Base-by-base conservation (phyloP, 2,329 filamentous ascomycete species). In the Mollisiaceae sp. region DNA sequence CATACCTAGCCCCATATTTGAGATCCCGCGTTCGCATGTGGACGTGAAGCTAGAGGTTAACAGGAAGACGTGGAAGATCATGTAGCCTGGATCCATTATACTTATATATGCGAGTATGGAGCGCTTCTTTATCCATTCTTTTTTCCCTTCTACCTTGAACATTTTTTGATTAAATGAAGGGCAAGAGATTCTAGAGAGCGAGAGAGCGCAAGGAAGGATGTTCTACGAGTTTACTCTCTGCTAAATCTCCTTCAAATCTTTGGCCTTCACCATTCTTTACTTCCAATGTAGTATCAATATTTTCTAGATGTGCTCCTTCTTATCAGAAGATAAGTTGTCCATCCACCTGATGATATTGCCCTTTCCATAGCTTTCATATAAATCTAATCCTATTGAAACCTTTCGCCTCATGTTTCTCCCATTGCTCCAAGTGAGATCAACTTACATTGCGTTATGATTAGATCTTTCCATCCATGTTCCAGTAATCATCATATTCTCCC, bases 331-430 rank as follows among this genome's bases (percentile, higher is more conserved):
- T 14, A n/a, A 27, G 27, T 18, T n/a, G 65, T 67, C 69, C 4
- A 59, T 72, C 8, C 72, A 81, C 32, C 70, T 82, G 14, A 43
- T 43, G 41, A 15, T 18, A 43, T 18, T 8, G 41, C 6, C 2
- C 14, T 43, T 18, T 43, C 15, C 14, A 43, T 43, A 6, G 14
- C n/a, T 15, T 32, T 32, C 27, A 32, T 32, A 32, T 32, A 32
- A 3, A 32, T 32, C 6, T 6, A 3, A 32, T 32, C 27, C 27
- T 32, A 32, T 3, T n/a, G n/a, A 3, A 32, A 32, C 6, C 6
- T 32, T 32, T 32, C 27, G 27, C 6, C 27, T 32, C 27, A 6
- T 32, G 27, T 32, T 32, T 32, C 27, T 32, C 27, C 27, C 27
- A 3, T 32, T 6, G n/a, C n/a, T n/a, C n/a, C n/a, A n/a, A n/a